Evolutionary conservation across 2,329 filamentous ascomycete genomes (phyloP).

Genomic region (Teratosphaeria destructans): DNA sequence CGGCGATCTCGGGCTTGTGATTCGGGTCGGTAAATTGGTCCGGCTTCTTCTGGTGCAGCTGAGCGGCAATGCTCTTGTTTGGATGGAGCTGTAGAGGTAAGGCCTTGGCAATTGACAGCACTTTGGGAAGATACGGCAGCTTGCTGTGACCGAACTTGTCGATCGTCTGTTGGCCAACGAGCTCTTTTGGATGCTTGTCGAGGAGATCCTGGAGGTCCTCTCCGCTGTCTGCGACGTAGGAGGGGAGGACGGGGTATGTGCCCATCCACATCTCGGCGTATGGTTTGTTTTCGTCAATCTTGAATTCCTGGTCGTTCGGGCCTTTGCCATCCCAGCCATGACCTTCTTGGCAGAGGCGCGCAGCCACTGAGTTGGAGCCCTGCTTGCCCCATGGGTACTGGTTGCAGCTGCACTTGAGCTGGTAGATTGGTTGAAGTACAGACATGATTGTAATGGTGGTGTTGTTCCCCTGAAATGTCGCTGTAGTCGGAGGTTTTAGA

Average conservation of each 20-base stretch:
- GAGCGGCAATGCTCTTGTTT: slow-evolving; percentile 54
- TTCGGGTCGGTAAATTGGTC: slow-evolving; percentile 60
- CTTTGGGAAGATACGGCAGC: slow-evolving; percentile 64
- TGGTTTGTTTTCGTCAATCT: slow-evolving; percentile 51
- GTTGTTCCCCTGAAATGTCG: neutral
- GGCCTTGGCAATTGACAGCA: slow-evolving; percentile 65
- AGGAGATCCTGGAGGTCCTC: slow-evolving; percentile 56
- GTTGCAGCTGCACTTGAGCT: slow-evolving; percentile 46
- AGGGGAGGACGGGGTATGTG: slow-evolving; percentile 62
- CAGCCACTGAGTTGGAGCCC: slow-evolving; percentile 55
- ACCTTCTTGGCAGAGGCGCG: slow-evolving; percentile 54
- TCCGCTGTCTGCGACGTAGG: slow-evolving; percentile 50
- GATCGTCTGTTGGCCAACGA: slow-evolving; percentile 53
- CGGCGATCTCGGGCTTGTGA: slow-evolving; percentile 71
- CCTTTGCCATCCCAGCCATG: slow-evolving; percentile 36
- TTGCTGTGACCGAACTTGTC: slow-evolving; percentile 52
- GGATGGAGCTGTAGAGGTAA: slow-evolving; percentile 67
- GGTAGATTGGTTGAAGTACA: slow-evolving; percentile 36
- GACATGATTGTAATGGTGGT: slow-evolving; percentile 1
- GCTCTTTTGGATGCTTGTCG: slow-evolving; percentile 48
- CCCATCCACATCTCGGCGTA: slow-evolving; percentile 69
- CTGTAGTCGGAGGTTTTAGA: neutral
- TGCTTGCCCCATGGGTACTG: slow-evolving; percentile 63
- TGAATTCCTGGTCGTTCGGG: slow-evolving; percentile 40
- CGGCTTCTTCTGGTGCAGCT: slow-evolving; percentile 55